A percentile compares a stretch with the other conserved stretches of the same genome.
Evolutionary conservation across 1,139 yeast species (phyloP).

Genomic region (Nadsonia commutata): DNA sequence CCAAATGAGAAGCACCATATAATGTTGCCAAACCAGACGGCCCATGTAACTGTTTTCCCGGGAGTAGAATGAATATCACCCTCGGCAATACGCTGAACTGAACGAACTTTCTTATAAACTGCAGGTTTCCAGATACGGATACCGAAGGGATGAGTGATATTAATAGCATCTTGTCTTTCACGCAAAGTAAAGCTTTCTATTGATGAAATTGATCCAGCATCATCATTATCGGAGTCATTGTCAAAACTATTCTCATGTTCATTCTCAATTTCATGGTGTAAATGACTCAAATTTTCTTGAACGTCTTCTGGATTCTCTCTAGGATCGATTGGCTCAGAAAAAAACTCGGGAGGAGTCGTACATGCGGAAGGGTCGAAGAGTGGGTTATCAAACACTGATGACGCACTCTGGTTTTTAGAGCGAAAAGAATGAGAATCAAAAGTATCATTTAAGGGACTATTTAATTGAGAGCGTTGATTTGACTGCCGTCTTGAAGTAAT

Average conservation of each 20-base stretch:
- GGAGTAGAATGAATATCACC: conserved; percentile 84
- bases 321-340: background rate
- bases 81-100: conserved; percentile 84
- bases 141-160: conserved; percentile 95
- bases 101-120: conserved; percentile 76
- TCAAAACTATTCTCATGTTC: conserved; percentile 11
- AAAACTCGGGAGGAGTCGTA: background rate
- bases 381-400: background rate
- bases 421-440: background rate
- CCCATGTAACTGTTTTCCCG: conserved; percentile 38
- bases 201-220: conserved; percentile 37
- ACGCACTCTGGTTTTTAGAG: background rate
- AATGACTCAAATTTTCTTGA: conserved; percentile 6
- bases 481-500: background rate
- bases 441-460: background rate
- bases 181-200: conserved; percentile 76
- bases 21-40: conserved; percentile 57
- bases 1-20: conserved; percentile 71
- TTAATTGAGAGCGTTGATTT: background rate
- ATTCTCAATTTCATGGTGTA: conserved; percentile 2
- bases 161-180: conserved; percentile 91
- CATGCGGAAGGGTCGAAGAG: background rate
- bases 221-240: conserved; percentile 23
- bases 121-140: conserved; percentile 98
- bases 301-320: conserved; percentile 9